These are phyloP conservation scores for Raffaelea albimanens DNA, from an alignment of 2,329 filamentous ascomycete genomes.

Conservation along the genomic window DNA sequence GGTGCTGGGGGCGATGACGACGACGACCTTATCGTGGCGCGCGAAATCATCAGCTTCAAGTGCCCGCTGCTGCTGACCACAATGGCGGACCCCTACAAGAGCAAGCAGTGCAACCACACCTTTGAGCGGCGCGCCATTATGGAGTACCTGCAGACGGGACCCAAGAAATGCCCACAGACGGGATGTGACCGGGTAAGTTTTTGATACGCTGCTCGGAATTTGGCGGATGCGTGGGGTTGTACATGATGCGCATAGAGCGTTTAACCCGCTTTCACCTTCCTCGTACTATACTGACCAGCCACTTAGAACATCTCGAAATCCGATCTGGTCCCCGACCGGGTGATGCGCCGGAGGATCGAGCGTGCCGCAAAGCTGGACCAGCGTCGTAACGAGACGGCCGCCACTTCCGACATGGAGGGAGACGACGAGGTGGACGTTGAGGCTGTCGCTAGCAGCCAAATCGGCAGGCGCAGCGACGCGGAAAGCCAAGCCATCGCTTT, in stretches of 20 bases:
- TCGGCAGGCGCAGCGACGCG: slow-evolving; percentile 8
- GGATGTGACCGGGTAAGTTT: slow-evolving; percentile 50
- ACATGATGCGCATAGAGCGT: too few species aligned
- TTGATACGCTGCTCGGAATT: neutral
- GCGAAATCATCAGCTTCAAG: slow-evolving; percentile 54
- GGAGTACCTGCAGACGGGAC: slow-evolving; percentile 33
- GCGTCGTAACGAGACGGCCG: slow-evolving; percentile 27
- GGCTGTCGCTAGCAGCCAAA: neutral
- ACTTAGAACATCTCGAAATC: slow-evolving; percentile 39
- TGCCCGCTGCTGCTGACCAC: slow-evolving; percentile 59
- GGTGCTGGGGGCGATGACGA: slow-evolving; percentile 51
- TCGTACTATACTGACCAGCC: neutral
- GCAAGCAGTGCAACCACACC: slow-evolving; percentile 57
- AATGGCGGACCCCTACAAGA: slow-evolving; percentile 59
- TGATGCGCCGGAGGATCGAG: slow-evolving; percentile 48
- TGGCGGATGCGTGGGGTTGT: too few species aligned
- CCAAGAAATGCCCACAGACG: slow-evolving; percentile 50
- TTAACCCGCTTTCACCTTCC: too few species aligned
- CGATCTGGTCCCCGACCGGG: slow-evolving; percentile 48
- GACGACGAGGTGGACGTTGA: slow-evolving; percentile 11
- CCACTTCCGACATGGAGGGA: slow-evolving; percentile 25
- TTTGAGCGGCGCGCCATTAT: slow-evolving; percentile 60
- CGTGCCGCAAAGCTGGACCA: slow-evolving; percentile 37
- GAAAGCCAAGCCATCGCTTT: slow-evolving; percentile 13
- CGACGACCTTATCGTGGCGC: slow-evolving; percentile 59